phyloP scores from a whole-genome alignment of 768 basidiomycete species.

The Scleroderma citrinum region DNA sequence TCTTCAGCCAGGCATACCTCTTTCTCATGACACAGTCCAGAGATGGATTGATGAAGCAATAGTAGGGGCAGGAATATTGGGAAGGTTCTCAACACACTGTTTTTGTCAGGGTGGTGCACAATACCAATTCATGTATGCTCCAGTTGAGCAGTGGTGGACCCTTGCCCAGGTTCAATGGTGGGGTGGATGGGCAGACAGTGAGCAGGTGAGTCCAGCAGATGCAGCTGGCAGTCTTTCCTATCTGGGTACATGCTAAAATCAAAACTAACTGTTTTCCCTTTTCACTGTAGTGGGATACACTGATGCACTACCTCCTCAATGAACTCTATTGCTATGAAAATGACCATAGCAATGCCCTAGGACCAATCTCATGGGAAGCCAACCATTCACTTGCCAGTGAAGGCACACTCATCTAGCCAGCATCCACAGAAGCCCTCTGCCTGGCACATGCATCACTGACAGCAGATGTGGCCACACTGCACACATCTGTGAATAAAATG shows the following conservation, averaged over 20 bases:
- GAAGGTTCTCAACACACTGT: slow-evolving; percentile 22
- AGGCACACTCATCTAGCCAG: not conserved
- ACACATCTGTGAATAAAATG: not conserved
- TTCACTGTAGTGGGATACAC: slow-evolving; percentile 1
- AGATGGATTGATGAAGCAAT: slow-evolving; percentile 14
- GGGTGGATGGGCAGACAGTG: slow-evolving; percentile 37
- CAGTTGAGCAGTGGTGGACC: slow-evolving; percentile 30
- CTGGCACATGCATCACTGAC: no score
- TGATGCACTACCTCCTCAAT: slow-evolving; percentile 22
- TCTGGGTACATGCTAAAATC: not conserved
- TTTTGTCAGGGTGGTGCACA: slow-evolving; percentile 24
- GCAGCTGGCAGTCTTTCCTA: not conserved
- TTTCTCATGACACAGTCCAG: slow-evolving; percentile 19
- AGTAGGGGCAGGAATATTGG: slow-evolving; percentile 2
- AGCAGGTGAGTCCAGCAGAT: slow-evolving; percentile 24
- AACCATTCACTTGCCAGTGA: not conserved
- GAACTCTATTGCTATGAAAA: slow-evolving; percentile 22
- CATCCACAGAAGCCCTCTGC: not conserved
- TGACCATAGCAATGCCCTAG: slow-evolving; percentile 15
- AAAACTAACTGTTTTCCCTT: not conserved
- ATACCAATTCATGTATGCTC: slow-evolving; percentile 29
- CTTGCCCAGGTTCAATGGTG: slow-evolving; percentile 34
- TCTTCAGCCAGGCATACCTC: slow-evolving; percentile 18
- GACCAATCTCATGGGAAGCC: not conserved
- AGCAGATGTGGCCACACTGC: not conserved